Conservation (phyloP, 345 rosid species). For the Brassica carinata region DNA sequence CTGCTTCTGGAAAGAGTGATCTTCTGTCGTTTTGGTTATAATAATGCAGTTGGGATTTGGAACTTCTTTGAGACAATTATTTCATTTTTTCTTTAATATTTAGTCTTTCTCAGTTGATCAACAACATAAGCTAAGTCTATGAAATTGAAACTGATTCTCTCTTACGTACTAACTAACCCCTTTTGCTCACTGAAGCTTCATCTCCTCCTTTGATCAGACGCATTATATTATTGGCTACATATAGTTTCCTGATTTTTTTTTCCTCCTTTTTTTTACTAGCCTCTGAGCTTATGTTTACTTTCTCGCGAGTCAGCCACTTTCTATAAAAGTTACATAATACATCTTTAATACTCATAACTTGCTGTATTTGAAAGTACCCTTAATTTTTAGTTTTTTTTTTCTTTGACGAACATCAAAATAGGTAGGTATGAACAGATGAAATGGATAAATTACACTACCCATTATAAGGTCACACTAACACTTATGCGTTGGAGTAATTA, state of each 20-base stretch:
- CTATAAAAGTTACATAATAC: too few relatives aligned
- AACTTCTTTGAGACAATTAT: not conserved
- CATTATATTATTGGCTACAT: too few relatives aligned
- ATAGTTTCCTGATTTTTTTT: too few relatives aligned
- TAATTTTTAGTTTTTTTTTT: too few relatives aligned
- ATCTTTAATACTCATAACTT: not conserved
- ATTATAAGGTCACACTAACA: too few relatives aligned
- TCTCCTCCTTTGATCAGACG: too few relatives aligned
- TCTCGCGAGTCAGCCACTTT: not conserved
- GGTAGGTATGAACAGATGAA: not conserved
- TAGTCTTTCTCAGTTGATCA: not conserved
- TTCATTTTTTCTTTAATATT: not conserved
- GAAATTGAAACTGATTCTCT: not conserved
- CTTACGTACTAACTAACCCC: not conserved
- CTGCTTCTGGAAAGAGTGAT: conserved; percentile 11
- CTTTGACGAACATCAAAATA: too few relatives aligned
- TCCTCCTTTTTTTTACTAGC: not conserved
- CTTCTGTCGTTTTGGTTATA: conserved; percentile 11
- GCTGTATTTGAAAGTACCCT: not conserved
- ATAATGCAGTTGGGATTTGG: conserved; percentile 10
- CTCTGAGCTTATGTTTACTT: not conserved
- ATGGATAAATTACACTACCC: not conserved
- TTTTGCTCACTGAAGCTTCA: too few relatives aligned
- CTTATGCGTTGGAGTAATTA: too few relatives aligned
- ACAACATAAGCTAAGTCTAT: not conserved